Evolutionary conservation across 257 asterid species (phyloP).

Genomic region (Hygrophila difformis): DNA sequence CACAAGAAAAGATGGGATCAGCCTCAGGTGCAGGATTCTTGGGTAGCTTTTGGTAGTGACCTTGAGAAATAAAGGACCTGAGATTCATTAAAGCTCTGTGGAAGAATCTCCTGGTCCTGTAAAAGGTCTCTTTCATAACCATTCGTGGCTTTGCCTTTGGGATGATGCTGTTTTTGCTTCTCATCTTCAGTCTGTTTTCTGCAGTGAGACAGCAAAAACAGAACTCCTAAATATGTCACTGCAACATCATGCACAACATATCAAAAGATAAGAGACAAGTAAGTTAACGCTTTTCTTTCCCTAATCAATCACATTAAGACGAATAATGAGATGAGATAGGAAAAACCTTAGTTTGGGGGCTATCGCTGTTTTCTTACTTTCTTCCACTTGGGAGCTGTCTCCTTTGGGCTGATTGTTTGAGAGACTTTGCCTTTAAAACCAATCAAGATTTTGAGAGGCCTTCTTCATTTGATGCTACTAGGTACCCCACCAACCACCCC

Average conservation of each 20-base stretch:
- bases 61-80: neutral
- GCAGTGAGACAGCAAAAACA: constrained; percentile 19
- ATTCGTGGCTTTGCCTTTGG: no score
- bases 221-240: no score
- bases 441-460: constrained; percentile 13
- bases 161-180: constrained; percentile 21
- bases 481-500: no score
- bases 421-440: constrained; percentile 4
- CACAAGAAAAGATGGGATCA: no score
- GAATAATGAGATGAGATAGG: no score
- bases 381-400: constrained; percentile 19
- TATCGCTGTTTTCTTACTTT: no score
- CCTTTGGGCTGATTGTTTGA: constrained; percentile 1
- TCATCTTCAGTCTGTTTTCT: constrained; percentile 23
- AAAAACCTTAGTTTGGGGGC: no score
- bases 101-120: constrained; percentile 6
- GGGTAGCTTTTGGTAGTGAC: constrained; percentile 19
- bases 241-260: no score
- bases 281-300: no score
- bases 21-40: neutral
- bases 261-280: no score
- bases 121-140: no score
- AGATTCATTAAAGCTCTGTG: constrained; percentile 16
- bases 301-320: no score
- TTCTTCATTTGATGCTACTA: neutral